Conservation (phyloP, 164 flowering plant species). For the Piper betle region DNA sequence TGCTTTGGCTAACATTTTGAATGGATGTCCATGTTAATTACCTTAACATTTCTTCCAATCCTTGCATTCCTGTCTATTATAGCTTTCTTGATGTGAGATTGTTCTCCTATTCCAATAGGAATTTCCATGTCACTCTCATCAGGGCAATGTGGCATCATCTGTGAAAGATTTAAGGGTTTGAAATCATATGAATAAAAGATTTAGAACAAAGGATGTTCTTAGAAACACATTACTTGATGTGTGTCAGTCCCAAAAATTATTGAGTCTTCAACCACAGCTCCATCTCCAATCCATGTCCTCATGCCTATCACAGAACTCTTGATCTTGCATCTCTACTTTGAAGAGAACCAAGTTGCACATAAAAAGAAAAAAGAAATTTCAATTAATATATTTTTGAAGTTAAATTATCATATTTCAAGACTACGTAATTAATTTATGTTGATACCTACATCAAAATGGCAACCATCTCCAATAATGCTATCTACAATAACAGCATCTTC, state of each 20-base stretch:
- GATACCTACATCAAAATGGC: constrained; percentile 52
- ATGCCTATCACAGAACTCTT: constrained; percentile 54
- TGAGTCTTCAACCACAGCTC: constrained; percentile 56
- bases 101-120: constrained; percentile 66
- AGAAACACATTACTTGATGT: constrained; percentile 20
- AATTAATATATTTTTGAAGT: neutral
- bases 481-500: constrained; percentile 42
- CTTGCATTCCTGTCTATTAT: constrained; percentile 75
- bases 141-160: constrained; percentile 2
- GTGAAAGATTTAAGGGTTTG: too few relatives aligned
- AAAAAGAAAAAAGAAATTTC: neutral
- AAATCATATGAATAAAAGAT: neutral
- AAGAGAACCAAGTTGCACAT: neutral
- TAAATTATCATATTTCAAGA: too few relatives aligned
- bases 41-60: constrained; percentile 71
- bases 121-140: constrained; percentile 11
- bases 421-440: neutral
- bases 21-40: constrained; percentile 7
- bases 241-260: constrained; percentile 66
- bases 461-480: constrained; percentile 72
- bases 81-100: constrained; percentile 51
- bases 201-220: neutral
- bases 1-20: neutral
- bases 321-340: constrained; percentile 62
- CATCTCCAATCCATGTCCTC: constrained; percentile 46